A percentile compares a stretch with the other conserved stretches of the same genome.
Evolutionary conservation across 768 basidiomycete genomes (phyloP).

Genomic region (Rhodotorula diobovata): DNA sequence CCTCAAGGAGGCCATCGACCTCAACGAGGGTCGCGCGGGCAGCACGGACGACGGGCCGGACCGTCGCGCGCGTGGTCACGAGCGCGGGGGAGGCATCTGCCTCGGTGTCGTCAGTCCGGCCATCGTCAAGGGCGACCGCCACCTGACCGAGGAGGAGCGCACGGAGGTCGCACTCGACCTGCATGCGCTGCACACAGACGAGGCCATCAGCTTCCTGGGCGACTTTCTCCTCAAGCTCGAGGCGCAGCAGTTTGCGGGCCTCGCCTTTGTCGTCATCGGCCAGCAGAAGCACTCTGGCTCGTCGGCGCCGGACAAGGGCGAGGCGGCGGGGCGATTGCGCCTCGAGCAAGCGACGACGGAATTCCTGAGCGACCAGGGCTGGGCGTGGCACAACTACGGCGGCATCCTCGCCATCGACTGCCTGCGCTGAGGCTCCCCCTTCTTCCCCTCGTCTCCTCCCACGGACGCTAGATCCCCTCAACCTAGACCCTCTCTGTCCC

Average conservation of each 20-base stretch:
- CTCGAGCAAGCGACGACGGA: constrained; percentile 39
- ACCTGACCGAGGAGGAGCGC: constrained; percentile 74
- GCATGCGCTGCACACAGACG: constrained; percentile 88
- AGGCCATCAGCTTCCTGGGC: constrained; percentile 64
- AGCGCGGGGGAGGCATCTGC: constrained; percentile 74
- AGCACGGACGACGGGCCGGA: constrained; percentile 71
- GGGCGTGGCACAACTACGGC: constrained; percentile 31
- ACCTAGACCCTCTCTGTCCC: no score
- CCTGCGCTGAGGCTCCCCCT: not conserved
- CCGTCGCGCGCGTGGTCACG: constrained; percentile 65
- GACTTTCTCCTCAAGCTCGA: constrained; percentile 55
- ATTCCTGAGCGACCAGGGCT: constrained; percentile 37
- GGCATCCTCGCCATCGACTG: constrained; percentile 37
- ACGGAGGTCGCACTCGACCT: constrained; percentile 70
- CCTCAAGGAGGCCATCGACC: constrained; percentile 64
- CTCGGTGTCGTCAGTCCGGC: constrained; percentile 65
- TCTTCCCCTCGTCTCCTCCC: not conserved
- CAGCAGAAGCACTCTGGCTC: constrained; percentile 94
- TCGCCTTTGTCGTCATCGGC: constrained; percentile 84
- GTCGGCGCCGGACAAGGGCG: constrained; percentile 59
- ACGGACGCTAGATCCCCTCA: not conserved
- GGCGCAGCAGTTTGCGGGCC: constrained; percentile 76
- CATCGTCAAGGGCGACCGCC: constrained; percentile 51
- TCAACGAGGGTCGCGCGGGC: constrained; percentile 66
- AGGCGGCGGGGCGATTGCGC: constrained; percentile 34